These are phyloP conservation scores for Aspergillus olivimuriae DNA, from an alignment of 495 filamentous ascomycete genomes.

Conservation along the genomic window DNA sequence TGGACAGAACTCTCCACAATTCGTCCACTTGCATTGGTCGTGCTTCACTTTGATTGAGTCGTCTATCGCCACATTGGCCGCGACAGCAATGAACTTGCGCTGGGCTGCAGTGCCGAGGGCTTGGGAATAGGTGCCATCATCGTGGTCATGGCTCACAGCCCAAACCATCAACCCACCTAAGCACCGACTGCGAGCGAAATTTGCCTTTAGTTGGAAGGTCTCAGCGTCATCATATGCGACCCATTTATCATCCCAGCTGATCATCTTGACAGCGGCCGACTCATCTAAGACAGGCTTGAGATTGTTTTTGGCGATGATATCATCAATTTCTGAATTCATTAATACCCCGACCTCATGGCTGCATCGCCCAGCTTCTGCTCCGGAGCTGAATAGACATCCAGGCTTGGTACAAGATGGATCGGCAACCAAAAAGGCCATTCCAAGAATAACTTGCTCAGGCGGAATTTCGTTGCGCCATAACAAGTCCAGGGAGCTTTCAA, in stretches of 20 bases:
- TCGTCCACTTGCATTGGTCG: too few species aligned
- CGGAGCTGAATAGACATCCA: not conserved
- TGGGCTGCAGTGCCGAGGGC: too few species aligned
- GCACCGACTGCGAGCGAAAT: not conserved
- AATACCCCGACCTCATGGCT: not conserved
- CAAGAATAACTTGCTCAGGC: not conserved
- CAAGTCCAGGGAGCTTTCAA: constrained; percentile 39
- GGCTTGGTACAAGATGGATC: constrained; percentile 2
- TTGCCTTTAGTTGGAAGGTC: constrained; percentile 2
- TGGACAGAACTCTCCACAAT: too few species aligned
- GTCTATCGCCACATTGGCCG: too few species aligned
- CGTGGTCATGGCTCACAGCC: constrained; percentile 2
- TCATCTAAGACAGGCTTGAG: not conserved
- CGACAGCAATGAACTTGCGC: too few species aligned
- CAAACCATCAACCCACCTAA: constrained; percentile 6
- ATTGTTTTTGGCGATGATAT: not conserved
- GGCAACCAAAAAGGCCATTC: not conserved
- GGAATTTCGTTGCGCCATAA: constrained; percentile 1
- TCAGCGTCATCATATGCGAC: constrained; percentile 4
- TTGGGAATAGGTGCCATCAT: not conserved
- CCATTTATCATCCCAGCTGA: constrained; percentile 7
- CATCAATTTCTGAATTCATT: not conserved
- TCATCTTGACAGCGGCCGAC: not conserved
- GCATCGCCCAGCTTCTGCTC: constrained; percentile 1
- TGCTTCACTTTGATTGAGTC: too few species aligned